Conservation (phyloP, 345 rosid species). For the Boechera divaricarpa region DNA sequence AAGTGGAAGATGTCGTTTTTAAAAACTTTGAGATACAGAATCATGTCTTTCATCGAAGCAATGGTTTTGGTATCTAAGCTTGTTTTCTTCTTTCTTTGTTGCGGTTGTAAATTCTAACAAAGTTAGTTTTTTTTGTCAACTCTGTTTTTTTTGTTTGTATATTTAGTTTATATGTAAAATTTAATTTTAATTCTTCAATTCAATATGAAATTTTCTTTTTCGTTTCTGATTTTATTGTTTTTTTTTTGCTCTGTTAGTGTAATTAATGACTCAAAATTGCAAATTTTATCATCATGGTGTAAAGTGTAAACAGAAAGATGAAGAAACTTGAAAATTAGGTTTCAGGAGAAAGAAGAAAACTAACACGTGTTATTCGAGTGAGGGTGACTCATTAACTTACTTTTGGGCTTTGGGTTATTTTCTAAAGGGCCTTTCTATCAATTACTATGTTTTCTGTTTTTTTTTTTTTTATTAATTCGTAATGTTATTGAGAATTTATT, state of each 20-base stretch:
- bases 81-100: conserved; percentile 42
- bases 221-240: not conserved
- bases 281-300: not conserved
- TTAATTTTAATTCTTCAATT: not conserved
- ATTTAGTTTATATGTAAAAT: conserved; percentile 16
- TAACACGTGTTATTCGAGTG: not conserved
- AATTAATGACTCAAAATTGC: not conserved
- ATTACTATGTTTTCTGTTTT: too few relatives aligned
- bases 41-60: conserved; percentile 42
- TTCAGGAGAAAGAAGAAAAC: not conserved
- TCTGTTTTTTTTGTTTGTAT: conserved; percentile 4
- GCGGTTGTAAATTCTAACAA: conserved; percentile 39
- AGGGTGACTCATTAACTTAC: not conserved
- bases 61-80: conserved; percentile 39
- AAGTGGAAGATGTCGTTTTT: conserved; percentile 46
- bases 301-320: not conserved
- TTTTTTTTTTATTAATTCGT: too few relatives aligned
- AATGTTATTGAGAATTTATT: too few relatives aligned
- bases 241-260: not conserved
- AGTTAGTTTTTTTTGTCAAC: not conserved
- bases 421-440: too few relatives aligned
- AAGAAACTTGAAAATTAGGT: not conserved
- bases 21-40: conserved; percentile 17
- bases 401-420: not conserved
- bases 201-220: not conserved